These are phyloP conservation scores for Maudiozyma barnettii DNA, from an alignment of 805 yeast genomes.

Conservation along the genomic window DNA sequence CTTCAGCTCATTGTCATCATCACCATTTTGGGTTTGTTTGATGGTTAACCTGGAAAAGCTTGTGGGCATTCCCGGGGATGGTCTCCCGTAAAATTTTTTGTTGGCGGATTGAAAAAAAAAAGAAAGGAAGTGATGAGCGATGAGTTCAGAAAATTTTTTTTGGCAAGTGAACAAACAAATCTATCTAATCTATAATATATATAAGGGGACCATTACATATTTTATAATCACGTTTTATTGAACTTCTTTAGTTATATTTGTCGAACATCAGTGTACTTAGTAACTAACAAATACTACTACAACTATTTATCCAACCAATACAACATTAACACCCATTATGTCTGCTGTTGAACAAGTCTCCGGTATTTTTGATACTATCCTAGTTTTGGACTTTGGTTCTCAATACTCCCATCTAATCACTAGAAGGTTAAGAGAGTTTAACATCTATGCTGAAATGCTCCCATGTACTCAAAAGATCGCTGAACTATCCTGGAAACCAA, in stretches of 20 bases:
- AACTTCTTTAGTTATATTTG: too few relatives aligned
- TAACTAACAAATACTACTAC: too few relatives aligned
- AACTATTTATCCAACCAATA: background rate
- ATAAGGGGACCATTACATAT: too few relatives aligned
- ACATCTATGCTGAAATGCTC: slow-evolving; percentile 97
- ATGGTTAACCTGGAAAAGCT: too few relatives aligned
- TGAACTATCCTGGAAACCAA: slow-evolving; percentile 89
- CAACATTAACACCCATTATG: slow-evolving; percentile 3
- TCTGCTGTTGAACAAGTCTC: slow-evolving; percentile 50
- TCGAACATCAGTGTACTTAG: too few relatives aligned
- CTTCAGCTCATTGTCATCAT: too few relatives aligned
- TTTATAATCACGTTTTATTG: too few relatives aligned
- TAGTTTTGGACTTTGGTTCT: slow-evolving; percentile 96
- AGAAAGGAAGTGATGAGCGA: background rate
- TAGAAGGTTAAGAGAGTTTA: slow-evolving; percentile 94
- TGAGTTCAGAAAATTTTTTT: background rate
- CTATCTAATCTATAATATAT: too few relatives aligned
- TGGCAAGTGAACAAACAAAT: too few relatives aligned
- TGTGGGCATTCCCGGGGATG: background rate
- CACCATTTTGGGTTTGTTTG: too few relatives aligned
- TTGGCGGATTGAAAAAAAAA: background rate
- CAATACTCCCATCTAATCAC: slow-evolving; percentile 96
- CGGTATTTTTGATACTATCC: slow-evolving; percentile 87
- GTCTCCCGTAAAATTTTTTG: background rate
- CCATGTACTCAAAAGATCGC: slow-evolving; percentile 97